Conservation (phyloP, 176 grass and related monocot species). For the Eragrostis nindensis region DNA sequence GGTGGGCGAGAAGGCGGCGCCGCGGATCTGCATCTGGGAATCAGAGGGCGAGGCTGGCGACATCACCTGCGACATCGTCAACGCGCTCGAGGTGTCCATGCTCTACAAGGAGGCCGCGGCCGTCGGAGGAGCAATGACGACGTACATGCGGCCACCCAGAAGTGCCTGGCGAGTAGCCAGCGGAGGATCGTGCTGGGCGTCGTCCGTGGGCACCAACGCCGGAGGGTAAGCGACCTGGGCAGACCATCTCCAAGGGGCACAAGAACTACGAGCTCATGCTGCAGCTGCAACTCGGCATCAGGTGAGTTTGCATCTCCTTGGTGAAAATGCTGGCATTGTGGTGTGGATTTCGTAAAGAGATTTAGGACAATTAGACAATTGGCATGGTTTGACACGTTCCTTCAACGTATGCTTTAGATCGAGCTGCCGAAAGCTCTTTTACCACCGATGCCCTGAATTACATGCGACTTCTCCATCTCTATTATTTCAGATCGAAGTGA, state of each 20-base stretch:
- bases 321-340: conserved; percentile 22
- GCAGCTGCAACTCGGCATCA: conserved; percentile 91
- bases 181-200: conserved; percentile 45
- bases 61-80: conserved; percentile 83
- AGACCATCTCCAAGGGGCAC: conserved; percentile 92
- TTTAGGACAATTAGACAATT: too few species aligned
- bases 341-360: neutral
- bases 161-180: conserved; percentile 29
- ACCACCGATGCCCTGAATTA: too few species aligned
- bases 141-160: conserved; percentile 23
- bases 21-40: conserved; percentile 91
- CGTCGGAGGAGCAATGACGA: too few species aligned
- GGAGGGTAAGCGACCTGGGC: conserved; percentile 74
- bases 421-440: too few species aligned
- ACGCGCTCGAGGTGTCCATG: too few species aligned
- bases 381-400: too few species aligned
- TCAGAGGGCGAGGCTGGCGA: conserved; percentile 82
- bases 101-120: too few species aligned
- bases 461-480: too few species aligned
- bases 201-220: conserved; percentile 46
- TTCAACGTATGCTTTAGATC: too few species aligned
- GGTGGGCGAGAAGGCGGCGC: too few species aligned
- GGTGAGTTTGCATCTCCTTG: conserved; percentile 38
- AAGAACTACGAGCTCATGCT: conserved; percentile 97
- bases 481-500: too few species aligned